These are phyloP conservation scores for Fomitopsis pinicola DNA, from an alignment of 1,284 basidiomycete species.

Conservation along the genomic window DNA sequence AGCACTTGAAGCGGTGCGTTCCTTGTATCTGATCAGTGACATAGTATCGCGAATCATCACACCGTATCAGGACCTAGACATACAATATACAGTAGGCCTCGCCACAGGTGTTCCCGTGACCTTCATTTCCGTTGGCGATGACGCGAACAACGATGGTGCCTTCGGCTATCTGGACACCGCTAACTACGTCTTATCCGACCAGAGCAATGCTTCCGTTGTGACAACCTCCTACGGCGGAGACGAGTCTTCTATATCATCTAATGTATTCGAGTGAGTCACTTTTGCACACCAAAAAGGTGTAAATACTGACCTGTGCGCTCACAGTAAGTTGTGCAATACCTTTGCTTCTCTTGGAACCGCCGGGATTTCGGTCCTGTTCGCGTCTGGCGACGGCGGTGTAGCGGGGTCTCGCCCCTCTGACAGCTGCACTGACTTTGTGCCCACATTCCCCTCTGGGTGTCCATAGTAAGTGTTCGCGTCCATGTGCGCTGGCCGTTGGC, in stretches of 20 bases:
- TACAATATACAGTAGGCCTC: constrained; percentile 59
- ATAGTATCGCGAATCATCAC: background rate
- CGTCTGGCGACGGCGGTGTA: constrained; percentile 65
- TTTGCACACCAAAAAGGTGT: constrained; percentile 15
- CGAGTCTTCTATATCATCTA: constrained; percentile 21
- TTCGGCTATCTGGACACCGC: constrained; percentile 23
- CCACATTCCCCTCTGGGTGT: constrained; percentile 66
- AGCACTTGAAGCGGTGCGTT: constrained; percentile 19
- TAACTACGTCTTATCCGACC: constrained; percentile 26
- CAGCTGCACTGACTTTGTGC: constrained; percentile 51
- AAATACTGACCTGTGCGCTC: background rate
- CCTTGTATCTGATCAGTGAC: too few species aligned
- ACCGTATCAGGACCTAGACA: constrained; percentile 43
- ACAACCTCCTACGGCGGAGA: constrained; percentile 35
- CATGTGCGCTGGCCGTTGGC: background rate
- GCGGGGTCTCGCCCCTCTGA: constrained; percentile 49
- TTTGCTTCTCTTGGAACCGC: constrained; percentile 61
- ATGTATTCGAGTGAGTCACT: constrained; percentile 49
- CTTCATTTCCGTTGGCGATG: constrained; percentile 44
- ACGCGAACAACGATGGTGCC: constrained; percentile 15
- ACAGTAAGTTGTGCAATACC: constrained; percentile 42
- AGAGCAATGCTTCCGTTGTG: constrained; percentile 43
- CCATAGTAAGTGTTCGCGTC: constrained; percentile 36
- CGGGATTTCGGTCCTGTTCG: constrained; percentile 63
- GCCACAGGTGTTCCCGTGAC: constrained; percentile 21